Evolutionary conservation across 2,329 filamentous ascomycete species (phyloP).

Genomic region (Colletotrichum zoysiae): DNA sequence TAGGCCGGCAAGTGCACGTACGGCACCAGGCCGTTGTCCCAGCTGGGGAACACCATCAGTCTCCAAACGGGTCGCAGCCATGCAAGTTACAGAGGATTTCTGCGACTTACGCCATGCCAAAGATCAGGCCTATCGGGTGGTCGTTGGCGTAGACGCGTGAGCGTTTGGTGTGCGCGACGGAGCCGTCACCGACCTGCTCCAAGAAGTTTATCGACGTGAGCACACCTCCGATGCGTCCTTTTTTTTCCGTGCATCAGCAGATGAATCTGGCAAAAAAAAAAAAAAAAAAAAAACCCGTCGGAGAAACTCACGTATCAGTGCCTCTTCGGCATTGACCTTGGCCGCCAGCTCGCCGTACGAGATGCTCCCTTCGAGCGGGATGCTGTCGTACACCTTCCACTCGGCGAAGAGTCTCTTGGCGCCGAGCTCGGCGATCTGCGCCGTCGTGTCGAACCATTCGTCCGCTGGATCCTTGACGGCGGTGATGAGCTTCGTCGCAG

Average conservation of each 20-base stretch:
- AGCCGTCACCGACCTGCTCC: slow-evolving; percentile 32
- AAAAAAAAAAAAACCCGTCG: neutral
- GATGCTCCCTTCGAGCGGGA: slow-evolving; percentile 48
- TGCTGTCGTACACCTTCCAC: slow-evolving; percentile 51
- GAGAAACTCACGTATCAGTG: slow-evolving; percentile 45
- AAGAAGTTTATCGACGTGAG: slow-evolving; percentile 34
- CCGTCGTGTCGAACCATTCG: slow-evolving; percentile 35
- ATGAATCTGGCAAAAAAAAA: neutral
- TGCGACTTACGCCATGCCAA: slow-evolving; percentile 34
- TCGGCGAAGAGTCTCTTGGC: slow-evolving; percentile 47
- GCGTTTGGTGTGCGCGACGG: slow-evolving; percentile 36
- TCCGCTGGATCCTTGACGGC: slow-evolving; percentile 33
- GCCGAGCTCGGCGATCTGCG: slow-evolving; percentile 29
- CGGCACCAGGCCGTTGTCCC: slow-evolving; percentile 36
- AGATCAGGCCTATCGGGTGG: slow-evolving; percentile 29
- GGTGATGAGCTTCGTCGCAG: slow-evolving; percentile 26
- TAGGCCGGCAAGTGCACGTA: slow-evolving; percentile 48
- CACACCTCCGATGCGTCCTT: slow-evolving; percentile 29
- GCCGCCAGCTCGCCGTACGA: slow-evolving; percentile 49
- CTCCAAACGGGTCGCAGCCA: neutral
- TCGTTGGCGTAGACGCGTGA: slow-evolving; percentile 31
- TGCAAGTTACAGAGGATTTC: too few relatives aligned
- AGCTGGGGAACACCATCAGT: neutral
- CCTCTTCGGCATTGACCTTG: slow-evolving; percentile 47
- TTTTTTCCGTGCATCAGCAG: neutral